These are phyloP conservation scores for Gracilaria gracilis DNA, from an alignment of 23 red algal species.

Conservation along the genomic window DNA sequence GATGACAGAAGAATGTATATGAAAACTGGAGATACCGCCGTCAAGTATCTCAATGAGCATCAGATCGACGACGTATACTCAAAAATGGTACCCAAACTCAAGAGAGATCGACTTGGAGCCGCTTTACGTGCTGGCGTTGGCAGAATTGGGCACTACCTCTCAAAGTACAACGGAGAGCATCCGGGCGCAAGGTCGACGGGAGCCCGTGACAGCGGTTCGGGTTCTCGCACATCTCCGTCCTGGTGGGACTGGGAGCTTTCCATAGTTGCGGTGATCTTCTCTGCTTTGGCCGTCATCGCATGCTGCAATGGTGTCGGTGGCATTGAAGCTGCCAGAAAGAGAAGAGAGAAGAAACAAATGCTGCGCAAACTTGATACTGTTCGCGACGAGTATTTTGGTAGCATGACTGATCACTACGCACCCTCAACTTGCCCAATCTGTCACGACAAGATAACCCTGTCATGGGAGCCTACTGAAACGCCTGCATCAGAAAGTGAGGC, in stretches of 20 bases:
- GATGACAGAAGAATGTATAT: slow-evolving; percentile 56
- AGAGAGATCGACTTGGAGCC: background rate
- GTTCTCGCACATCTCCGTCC: slow-evolving; percentile 2
- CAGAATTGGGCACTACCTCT: slow-evolving; percentile 26
- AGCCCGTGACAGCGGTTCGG: background rate
- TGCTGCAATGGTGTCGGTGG: slow-evolving; percentile 66
- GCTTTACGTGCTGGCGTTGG: slow-evolving; percentile 17
- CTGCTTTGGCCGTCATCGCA: background rate
- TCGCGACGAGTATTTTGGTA: slow-evolving; percentile 35
- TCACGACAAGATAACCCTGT: slow-evolving; percentile 33
- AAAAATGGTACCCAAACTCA: slow-evolving; percentile 47
- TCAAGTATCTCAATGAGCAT: slow-evolving; percentile 39
- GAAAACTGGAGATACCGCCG: slow-evolving; percentile 31
- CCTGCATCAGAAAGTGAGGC: background rate
- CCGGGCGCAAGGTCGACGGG: background rate
- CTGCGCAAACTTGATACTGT: slow-evolving; percentile 49
- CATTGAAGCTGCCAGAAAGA: slow-evolving; percentile 28
- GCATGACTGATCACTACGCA: slow-evolving; percentile 17
- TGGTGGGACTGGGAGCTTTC: slow-evolving; percentile 63
- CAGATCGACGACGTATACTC: slow-evolving; percentile 59
- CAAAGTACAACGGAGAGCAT: slow-evolving; percentile 25
- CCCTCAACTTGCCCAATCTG: slow-evolving; percentile 44
- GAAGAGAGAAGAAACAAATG: slow-evolving; percentile 20
- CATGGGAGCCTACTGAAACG: slow-evolving; percentile 17
- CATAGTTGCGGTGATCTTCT: slow-evolving; percentile 24